These are phyloP conservation scores for Diaporthe aspalathi DNA, from an alignment of 2,329 filamentous ascomycete species.

Conservation along the genomic window DNA sequence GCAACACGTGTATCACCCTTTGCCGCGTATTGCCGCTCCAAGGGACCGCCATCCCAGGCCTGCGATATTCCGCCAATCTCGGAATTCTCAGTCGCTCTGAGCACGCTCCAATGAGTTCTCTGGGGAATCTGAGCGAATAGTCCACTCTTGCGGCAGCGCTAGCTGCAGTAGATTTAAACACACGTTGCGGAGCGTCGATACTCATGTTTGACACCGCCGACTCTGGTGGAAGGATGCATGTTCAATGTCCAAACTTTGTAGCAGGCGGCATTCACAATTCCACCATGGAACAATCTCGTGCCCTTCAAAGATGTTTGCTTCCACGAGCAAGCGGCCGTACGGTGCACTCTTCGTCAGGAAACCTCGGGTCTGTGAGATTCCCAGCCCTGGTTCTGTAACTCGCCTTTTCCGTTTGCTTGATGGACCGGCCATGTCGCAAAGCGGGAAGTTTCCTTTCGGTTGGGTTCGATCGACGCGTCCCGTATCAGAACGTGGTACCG, in stretches of 20 bases:
- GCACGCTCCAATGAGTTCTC: neutral
- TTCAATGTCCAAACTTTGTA: neutral
- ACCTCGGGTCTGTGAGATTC: neutral
- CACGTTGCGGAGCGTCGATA: neutral
- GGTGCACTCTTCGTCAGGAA: neutral
- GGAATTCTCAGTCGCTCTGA: neutral
- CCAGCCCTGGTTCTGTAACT: neutral
- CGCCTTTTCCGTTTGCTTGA: neutral
- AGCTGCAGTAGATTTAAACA: neutral
- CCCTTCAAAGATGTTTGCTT: neutral
- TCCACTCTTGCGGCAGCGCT: neutral
- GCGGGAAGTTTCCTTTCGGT: no score
- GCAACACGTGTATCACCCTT: constrained; percentile 23
- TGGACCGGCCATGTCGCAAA: neutral
- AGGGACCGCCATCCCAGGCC: neutral
- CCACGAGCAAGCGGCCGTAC: neutral
- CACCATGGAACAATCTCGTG: neutral
- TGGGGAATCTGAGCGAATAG: neutral
- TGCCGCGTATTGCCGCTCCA: constrained; percentile 19
- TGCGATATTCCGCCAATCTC: neutral
- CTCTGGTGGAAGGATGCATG: neutral
- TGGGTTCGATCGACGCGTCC: neutral
- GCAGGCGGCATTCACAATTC: neutral
- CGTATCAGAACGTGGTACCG: neutral
- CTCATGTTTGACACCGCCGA: neutral